Conservation (phyloP, 73 alveolate genomes). For the Halteria grandinella region DNA sequence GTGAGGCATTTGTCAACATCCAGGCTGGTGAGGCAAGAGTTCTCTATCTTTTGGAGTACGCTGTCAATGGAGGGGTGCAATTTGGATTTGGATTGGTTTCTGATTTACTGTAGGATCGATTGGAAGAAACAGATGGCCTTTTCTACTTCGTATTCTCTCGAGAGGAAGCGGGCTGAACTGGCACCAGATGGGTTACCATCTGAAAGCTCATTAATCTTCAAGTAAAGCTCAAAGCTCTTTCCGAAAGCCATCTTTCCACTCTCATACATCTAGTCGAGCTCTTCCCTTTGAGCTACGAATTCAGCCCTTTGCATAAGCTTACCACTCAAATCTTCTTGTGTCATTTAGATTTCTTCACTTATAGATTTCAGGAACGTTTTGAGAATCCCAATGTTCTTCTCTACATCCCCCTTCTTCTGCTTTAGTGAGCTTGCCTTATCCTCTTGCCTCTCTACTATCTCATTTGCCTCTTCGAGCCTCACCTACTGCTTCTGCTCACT, state of each 20-base stretch:
- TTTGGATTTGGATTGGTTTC: no score
- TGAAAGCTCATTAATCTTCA: slow-evolving; percentile 15
- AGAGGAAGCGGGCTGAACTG: not conserved
- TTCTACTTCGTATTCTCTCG: slow-evolving; percentile 26
- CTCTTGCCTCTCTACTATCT: slow-evolving; percentile 4
- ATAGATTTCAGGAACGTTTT: slow-evolving; percentile 33
- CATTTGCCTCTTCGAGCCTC: not conserved
- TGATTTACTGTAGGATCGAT: slow-evolving; percentile 11
- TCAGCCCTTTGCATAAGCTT: slow-evolving; percentile 74
- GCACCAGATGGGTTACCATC: not conserved
- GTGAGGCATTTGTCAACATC: no score
- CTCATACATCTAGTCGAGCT: slow-evolving; percentile 69
- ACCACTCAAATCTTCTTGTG: slow-evolving; percentile 67
- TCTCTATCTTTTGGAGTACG: not conserved
- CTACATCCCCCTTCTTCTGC: slow-evolving; percentile 17
- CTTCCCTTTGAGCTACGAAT: slow-evolving; percentile 76
- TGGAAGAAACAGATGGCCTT: slow-evolving; percentile 42
- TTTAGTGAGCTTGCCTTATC: not conserved
- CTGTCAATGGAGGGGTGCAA: no score
- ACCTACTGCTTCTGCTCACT: no score
- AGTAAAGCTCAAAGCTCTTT: slow-evolving; percentile 25
- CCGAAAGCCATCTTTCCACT: slow-evolving; percentile 46
- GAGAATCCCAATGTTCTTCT: slow-evolving; percentile 4
- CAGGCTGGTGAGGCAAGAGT: no score
- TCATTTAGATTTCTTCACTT: slow-evolving; percentile 62